Base-by-base conservation (phyloP, 495 filamentous ascomycete genomes). In the Paragyromitra xinjiangensis region DNA sequence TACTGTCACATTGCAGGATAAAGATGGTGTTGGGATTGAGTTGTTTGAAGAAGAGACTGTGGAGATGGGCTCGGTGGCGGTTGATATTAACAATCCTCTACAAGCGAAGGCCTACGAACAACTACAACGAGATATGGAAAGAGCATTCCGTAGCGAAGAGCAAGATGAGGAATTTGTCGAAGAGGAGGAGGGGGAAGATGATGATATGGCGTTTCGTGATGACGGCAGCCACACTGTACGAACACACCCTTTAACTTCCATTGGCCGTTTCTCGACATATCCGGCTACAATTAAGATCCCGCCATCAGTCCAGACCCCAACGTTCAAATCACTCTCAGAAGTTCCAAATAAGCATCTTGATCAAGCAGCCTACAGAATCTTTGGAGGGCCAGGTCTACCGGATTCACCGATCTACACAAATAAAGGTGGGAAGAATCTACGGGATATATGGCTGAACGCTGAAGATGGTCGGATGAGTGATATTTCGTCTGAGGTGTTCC, bases 401-500 rank as follows among this genome's bases (percentile, higher is more conserved):
- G 86, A 91, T 80, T 95, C 93, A 11, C 87, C 90, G 1, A 14
- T 88, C 82, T 44, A 84, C 84, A 22, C 71, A 45, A 51, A 65
- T 70, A 48, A 84, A 69, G 72, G 81, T 73, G 69, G 84, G 78
- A 63, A 83, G 88, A 56, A 65, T 87, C 58, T 88, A 88, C 40
- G 89, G 70, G 86, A 89, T 2, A 90, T 98, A 34, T 86, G 87
- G 1, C 83, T 98, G 22, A 87, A 91, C 77, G 91, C 93, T 2
- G 86, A 87, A 3, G 91, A 95, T 68, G 85, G 87, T 66, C 40
- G 44, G 3, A 96, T 98, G 93, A 86, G 86, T 3, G 90, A 93
- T 37, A 95, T 97, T 84, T 92, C 97, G 81, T 92, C 90, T n/a
- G 93, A 97, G 86, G 88, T 90, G 2, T 98, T 89, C 78, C 78